Conservation (phyloP, 345 rosid species). For the Heritiera littoralis region DNA sequence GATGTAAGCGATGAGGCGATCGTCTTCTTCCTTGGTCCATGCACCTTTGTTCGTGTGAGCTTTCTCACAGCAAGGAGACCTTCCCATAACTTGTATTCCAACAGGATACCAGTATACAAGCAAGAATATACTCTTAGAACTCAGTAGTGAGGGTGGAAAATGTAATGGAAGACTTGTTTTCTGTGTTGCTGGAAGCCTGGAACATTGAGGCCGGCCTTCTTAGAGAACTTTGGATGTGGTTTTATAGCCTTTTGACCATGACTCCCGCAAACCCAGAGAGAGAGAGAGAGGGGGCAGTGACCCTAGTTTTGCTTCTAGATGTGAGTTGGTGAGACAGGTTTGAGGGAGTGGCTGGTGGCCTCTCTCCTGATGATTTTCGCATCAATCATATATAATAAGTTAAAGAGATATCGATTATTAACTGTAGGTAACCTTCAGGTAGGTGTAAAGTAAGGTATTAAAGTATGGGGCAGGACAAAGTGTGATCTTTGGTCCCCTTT, state of each 20-base stretch:
- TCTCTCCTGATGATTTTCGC: slow-evolving; percentile 41
- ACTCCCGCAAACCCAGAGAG: neutral
- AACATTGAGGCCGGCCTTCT: slow-evolving; percentile 47
- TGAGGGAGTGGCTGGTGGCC: slow-evolving; percentile 69
- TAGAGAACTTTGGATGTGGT: slow-evolving; percentile 25
- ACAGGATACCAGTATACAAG: too few species aligned
- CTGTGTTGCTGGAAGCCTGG: slow-evolving; percentile 19
- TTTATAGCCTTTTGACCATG: slow-evolving; percentile 64
- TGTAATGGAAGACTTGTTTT: slow-evolving; percentile 16
- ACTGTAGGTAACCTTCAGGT: slow-evolving; percentile 48
- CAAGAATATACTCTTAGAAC: neutral
- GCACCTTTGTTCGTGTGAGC: slow-evolving; percentile 88
- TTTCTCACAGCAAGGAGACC: slow-evolving; percentile 87
- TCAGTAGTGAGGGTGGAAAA: neutral
- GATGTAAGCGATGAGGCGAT: slow-evolving; percentile 65
- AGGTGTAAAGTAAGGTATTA: slow-evolving; percentile 49
- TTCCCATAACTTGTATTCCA: slow-evolving; percentile 46
- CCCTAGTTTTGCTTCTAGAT: slow-evolving; percentile 77
- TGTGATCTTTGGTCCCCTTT: slow-evolving; percentile 19
- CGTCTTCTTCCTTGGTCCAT: slow-evolving; percentile 88
- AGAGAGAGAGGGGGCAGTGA: slow-evolving; percentile 21
- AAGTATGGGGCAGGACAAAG: slow-evolving; percentile 26
- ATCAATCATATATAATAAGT: slow-evolving; percentile 30
- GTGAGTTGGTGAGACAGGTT: slow-evolving; percentile 96
- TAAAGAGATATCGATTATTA: slow-evolving; percentile 26